Evolutionary conservation across 2,329 filamentous ascomycete species (phyloP), one percentile per base, ranked within the genome.

Genomic region (Nothopassalora personata): DNA sequence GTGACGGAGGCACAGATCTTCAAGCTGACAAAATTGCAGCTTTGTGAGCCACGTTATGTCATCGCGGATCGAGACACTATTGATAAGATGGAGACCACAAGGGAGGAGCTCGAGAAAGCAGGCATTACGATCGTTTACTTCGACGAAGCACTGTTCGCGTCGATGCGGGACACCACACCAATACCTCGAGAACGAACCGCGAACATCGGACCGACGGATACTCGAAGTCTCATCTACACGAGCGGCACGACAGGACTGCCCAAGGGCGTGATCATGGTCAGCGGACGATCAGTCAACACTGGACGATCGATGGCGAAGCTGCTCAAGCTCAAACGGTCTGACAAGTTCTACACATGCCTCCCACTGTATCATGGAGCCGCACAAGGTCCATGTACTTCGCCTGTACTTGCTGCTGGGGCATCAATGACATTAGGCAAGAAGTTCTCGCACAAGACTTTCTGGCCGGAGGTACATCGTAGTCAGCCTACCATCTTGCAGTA

Each of bases 311-410:
- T 83, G 1, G 71, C 75, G 0, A 71, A 76, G 3, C 86, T 86
- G 74, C 75, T 90, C 33, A 75, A 77, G 5, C 76, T 89, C n/a
- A 80, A 77, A 11, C 74, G 77, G 1, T 78, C 79, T 1, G 91
- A 95, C 68, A 80, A 62, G 53, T 58, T 72, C 63, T 57, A 69
- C 54, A 60, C 52, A 5, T 87, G 86, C 60, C 94, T 96, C 88
- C 91, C 91, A 0, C 79, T 96, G 4, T 95, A 95, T 70, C 91
- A 96, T 75, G 87, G 87, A 33, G 90, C 91, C 0, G 69, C 91
- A 8, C 79, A 94, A 53, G 89, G 86, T 8, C 82, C 91, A 5
- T 69, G 67, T 49, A 82, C 88, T 1, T 91, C 89, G 0, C 69
- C 69, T 8, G 61, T 62, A 59, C 73, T 81, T 46, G 79, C 84